phyloP scores from a whole-genome alignment of 1,284 basidiomycete species.

The Heliocybe sulcata region DNA sequence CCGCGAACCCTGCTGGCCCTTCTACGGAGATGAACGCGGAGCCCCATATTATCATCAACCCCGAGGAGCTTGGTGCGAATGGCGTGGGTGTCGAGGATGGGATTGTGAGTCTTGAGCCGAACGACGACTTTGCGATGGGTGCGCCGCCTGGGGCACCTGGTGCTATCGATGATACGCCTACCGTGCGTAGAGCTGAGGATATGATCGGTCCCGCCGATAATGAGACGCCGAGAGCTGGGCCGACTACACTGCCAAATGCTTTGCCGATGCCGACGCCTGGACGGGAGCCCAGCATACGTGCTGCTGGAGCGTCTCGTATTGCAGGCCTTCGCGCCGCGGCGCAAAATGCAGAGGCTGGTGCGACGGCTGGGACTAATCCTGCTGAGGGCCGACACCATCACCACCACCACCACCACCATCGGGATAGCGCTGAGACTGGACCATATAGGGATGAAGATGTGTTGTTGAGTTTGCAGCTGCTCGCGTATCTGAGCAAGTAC shows the following conservation, averaged over 20 bases:
- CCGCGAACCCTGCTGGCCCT: conserved; percentile 22
- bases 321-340: neutral
- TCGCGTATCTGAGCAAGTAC: conserved; percentile 97
- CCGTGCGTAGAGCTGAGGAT: neutral
- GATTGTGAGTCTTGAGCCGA: conserved; percentile 59
- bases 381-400: conserved; percentile 4
- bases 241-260: neutral
- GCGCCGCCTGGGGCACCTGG: conserved; percentile 80
- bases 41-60: conserved; percentile 63
- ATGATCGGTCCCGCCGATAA: neutral
- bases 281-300: conserved; percentile 7
- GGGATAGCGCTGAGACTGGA: conserved; percentile 36
- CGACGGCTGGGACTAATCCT: neutral
- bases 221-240: conserved; percentile 2
- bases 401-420: conserved; percentile 19
- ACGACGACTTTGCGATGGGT: conserved; percentile 82
- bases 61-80: conserved; percentile 32
- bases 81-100: conserved; percentile 61
- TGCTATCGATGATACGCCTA: conserved; percentile 39
- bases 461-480: conserved; percentile 82
- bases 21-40: conserved; percentile 42
- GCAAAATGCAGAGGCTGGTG: neutral
- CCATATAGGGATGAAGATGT: conserved; percentile 95
- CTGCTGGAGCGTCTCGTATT: neutral
- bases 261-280: conserved; percentile 8